Percentiles rank a stretch among this genome's conserved stretches.
These are phyloP conservation scores for Lipomyces sp. DNA, from an alignment of 805 yeast genomes.

Conservation along the genomic window DNA sequence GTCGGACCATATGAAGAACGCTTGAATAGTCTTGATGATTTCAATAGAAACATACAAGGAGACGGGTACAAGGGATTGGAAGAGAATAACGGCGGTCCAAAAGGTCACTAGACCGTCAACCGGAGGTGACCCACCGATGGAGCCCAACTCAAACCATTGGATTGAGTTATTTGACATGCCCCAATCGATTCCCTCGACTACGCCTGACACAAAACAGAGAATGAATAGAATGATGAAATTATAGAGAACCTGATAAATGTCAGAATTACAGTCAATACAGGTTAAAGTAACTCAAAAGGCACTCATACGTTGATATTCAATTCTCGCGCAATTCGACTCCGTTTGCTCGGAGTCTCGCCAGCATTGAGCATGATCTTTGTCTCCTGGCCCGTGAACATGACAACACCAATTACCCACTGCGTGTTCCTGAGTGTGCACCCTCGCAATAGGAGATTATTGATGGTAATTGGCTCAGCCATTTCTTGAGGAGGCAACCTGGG, in stretches of 20 bases:
- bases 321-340: constrained; percentile 66
- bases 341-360: constrained; percentile 77
- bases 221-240: constrained; percentile 66
- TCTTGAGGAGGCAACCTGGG: constrained; percentile 42
- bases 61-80: constrained; percentile 79
- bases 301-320: constrained; percentile 61
- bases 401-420: constrained; percentile 74
- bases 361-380: constrained; percentile 78
- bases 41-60: constrained; percentile 79
- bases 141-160: constrained; percentile 62
- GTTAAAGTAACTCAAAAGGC: neutral
- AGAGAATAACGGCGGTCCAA: constrained; percentile 72
- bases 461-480: constrained; percentile 59
- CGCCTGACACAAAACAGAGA: constrained; percentile 70
- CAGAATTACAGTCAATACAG: neutral
- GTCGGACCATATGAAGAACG: constrained; percentile 74
- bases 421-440: constrained; percentile 77
- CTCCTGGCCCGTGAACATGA: constrained; percentile 76
- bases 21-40: constrained; percentile 76
- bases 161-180: constrained; percentile 53
- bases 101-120: constrained; percentile 69
- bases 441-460: constrained; percentile 68
- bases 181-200: constrained; percentile 71
- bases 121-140: constrained; percentile 63
- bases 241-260: constrained; percentile 47